Evolutionary conservation across 2,329 filamentous ascomycete species (phyloP), one percentile per base, ranked within the genome.

Genomic region (Xylaria sp.): DNA sequence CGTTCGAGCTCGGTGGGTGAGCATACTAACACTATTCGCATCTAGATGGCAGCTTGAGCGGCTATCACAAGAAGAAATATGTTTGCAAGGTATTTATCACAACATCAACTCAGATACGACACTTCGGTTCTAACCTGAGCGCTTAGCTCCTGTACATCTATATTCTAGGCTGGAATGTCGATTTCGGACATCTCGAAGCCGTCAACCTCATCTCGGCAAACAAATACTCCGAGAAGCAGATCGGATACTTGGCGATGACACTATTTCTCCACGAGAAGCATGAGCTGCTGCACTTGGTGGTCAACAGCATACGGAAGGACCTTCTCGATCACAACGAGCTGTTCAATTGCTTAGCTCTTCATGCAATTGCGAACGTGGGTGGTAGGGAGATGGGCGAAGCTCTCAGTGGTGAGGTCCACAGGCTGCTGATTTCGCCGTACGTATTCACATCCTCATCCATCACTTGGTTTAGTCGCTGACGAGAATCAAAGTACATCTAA

Each of bases 61-160:
- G 94, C 66, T 99, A 99, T 73, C 92, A 97, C 80, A 97, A 95
- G 82, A 99, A 99, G 84, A 99, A 99, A 89, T 99, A 99, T 74
- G 94, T 99, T 67, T 99, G 94, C 90, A 99, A 99, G 80, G 83
- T 86, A 77, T 46, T 48, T 85, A 76, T 18, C 7, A 44, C 19
- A 19, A 53, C 51, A 48, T 55, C 37, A 5, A n/a, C 10, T 39
- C 55, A 8, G 52, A 18, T 59, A 30, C 54, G 54, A 60, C 58
- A 37, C 19, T 51, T 34, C 19, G 58, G 47, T 19, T 53, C 54
- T 59, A 54, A 55, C 54, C 57, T n/a, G n/a, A 11, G 56, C 11
- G 49, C 23, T 51, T 66, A 84, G 86, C 85, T 99, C 67, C 82
- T 99, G 63, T 99, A 99, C 76, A 97, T 99, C 71, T 99, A 99